These are phyloP conservation scores for Auxenochlorella pyrenoidosa DNA, from an alignment of 139 green algal species.

Conservation along the genomic window DNA sequence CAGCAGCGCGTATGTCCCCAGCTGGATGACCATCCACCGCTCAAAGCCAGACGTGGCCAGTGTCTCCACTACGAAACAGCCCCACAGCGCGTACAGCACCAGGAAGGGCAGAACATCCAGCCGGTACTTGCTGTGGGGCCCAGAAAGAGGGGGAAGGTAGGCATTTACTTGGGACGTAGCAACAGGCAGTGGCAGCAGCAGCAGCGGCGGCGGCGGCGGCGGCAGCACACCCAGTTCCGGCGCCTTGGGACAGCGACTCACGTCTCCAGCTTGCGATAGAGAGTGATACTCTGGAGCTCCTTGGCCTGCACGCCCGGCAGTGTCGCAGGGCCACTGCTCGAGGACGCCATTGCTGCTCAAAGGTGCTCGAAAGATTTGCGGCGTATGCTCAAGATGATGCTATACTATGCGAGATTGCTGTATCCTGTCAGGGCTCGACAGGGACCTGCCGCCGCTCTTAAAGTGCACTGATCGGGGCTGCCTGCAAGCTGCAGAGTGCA, in stretches of 20 bases:
- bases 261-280: slow-evolving; percentile 31
- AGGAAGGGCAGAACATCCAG: slow-evolving; percentile 26
- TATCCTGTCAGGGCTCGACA: too few relatives aligned
- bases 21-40: slow-evolving; percentile 18
- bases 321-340: not conserved
- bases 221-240: not conserved
- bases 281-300: slow-evolving; percentile 40
- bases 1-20: slow-evolving; percentile 25
- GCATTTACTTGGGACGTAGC: not conserved
- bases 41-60: not conserved
- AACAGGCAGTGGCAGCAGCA: not conserved
- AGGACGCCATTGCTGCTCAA: not conserved
- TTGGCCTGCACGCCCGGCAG: slow-evolving; percentile 27
- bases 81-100: slow-evolving; percentile 22
- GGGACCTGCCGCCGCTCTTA: not conserved
- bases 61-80: not conserved
- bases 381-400: too few relatives aligned
- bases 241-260: not conserved
- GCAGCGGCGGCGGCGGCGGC: not conserved
- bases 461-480: not conserved
- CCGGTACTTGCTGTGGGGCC: slow-evolving; percentile 8
- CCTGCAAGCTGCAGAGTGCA: not conserved
- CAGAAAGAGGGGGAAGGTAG: not conserved
- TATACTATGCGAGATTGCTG: too few relatives aligned
- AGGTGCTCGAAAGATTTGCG: too few relatives aligned